A percentile compares a stretch with the other conserved stretches of the same genome.
Conservation (phyloP, 2,329 filamentous ascomycete genomes). For the Claviceps sp. region DNA sequence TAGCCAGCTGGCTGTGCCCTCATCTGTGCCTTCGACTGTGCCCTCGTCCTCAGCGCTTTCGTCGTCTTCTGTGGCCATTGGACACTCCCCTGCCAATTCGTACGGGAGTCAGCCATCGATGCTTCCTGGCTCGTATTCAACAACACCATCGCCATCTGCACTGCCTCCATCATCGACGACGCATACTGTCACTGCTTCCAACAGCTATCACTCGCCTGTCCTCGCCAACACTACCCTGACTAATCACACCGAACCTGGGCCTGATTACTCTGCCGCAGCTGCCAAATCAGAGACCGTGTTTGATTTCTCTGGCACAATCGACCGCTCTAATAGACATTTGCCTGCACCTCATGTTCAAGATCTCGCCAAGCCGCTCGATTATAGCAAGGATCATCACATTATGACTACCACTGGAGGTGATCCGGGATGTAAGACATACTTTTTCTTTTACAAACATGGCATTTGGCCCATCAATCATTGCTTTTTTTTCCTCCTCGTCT, state of each 20-base stretch:
- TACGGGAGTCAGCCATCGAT: slow-evolving; percentile 34
- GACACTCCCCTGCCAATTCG: slow-evolving; percentile 20
- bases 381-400: slow-evolving; percentile 9
- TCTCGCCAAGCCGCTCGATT: slow-evolving; percentile 1
- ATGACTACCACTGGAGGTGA: slow-evolving; percentile 15
- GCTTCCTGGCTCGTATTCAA: slow-evolving; percentile 28
- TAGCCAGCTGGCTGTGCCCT: slow-evolving; percentile 19
- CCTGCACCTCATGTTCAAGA: slow-evolving; percentile 3
- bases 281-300: slow-evolving; percentile 28
- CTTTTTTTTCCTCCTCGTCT: background rate
- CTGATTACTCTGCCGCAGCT: slow-evolving; percentile 35
- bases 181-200: slow-evolving; percentile 11
- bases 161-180: slow-evolving; percentile 15
- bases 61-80: slow-evolving; percentile 11
- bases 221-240: slow-evolving; percentile 17
- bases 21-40: slow-evolving; percentile 16
- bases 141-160: slow-evolving; percentile 17
- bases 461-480: background rate
- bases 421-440: slow-evolving; percentile 33
- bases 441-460: background rate
- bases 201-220: slow-evolving; percentile 22
- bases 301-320: slow-evolving; percentile 42
- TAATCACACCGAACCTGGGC: slow-evolving; percentile 22
- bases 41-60: slow-evolving; percentile 12
- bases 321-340: slow-evolving; percentile 33